Percentiles rank a stretch among this genome's conserved stretches.
Conservation (phyloP, 2,329 filamentous ascomycete species). For the Ophiostoma triangulosporum region DNA sequence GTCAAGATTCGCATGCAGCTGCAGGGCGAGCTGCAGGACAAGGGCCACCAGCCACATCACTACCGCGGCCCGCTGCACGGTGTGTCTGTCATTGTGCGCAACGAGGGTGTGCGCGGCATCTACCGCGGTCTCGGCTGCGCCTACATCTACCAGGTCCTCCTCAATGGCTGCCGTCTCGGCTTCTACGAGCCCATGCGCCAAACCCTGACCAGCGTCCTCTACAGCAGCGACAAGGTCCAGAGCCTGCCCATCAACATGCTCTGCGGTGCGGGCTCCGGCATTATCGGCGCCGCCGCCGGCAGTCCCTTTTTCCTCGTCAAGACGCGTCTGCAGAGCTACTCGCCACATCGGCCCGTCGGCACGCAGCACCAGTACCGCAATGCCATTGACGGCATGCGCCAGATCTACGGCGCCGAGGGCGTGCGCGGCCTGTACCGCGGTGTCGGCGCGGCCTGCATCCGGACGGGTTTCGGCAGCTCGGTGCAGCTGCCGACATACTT, state of each 20-base stretch:
- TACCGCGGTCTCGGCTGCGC: conserved; percentile 84
- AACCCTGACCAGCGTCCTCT: conserved; percentile 53
- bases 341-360: conserved; percentile 81
- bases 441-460: conserved; percentile 84
- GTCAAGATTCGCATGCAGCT: conserved; percentile 98
- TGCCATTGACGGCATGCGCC: conserved; percentile 65
- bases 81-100: conserved; percentile 74
- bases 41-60: conserved; percentile 69
- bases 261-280: conserved; percentile 74
- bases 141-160: conserved; percentile 89
- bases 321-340: conserved; percentile 87
- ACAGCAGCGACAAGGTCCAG: conserved; percentile 61
- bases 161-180: conserved; percentile 91
- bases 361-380: conserved; percentile 92
- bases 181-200: conserved; percentile 94
- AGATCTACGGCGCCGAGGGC: conserved; percentile 70
- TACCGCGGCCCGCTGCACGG: conserved; percentile 90
- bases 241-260: conserved; percentile 87
- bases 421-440: conserved; percentile 75
- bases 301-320: conserved; percentile 98
- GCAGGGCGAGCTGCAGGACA: conserved; percentile 86
- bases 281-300: conserved; percentile 83
- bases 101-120: conserved; percentile 76
- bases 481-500: conserved; percentile 98
- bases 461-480: conserved; percentile 88